Evolutionary conservation across 179 eudicot genomes (phyloP).

Genomic region (Heliamphora pulchella): DNA sequence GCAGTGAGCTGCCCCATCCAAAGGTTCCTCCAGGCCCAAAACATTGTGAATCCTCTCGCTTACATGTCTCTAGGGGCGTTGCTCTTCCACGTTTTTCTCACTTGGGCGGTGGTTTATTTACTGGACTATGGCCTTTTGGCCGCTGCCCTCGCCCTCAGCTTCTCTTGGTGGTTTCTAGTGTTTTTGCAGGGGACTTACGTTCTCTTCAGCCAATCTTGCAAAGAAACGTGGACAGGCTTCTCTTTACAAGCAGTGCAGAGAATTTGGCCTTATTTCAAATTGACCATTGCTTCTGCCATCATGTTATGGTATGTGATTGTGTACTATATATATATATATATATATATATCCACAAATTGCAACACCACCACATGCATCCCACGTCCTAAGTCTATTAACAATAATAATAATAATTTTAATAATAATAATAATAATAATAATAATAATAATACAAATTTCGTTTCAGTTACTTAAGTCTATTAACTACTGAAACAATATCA

Average conservation of each 20-base stretch:
- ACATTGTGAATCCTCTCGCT: constrained; percentile 68
- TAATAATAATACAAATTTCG: no score
- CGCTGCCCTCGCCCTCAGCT: constrained; percentile 49
- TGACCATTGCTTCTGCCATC: constrained; percentile 58
- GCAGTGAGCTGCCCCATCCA: constrained; percentile 53
- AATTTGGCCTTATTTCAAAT: constrained; percentile 64
- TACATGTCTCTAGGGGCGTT: constrained; percentile 54
- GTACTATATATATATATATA: no score
- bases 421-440: no score
- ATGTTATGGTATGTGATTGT: constrained; percentile 59
- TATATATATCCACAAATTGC: no score
- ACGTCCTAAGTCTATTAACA: no score
- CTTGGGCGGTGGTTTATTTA: constrained; percentile 51
- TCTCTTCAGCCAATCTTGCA: constrained; percentile 42
- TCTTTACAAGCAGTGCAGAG: constrained; percentile 39
- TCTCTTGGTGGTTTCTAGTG: constrained; percentile 67
- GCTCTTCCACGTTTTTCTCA: constrained; percentile 36
- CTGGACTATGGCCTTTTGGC: constrained; percentile 52
- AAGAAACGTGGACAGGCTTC: constrained; percentile 63
- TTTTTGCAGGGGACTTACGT: constrained; percentile 38
- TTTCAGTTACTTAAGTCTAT: no score
- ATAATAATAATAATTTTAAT: no score
- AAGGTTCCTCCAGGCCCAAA: constrained; percentile 67
- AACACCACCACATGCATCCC: no score
- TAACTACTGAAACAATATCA: no score